Conservation (phyloP, 2,329 filamentous ascomycete genomes). For the Penicillium freii region DNA sequence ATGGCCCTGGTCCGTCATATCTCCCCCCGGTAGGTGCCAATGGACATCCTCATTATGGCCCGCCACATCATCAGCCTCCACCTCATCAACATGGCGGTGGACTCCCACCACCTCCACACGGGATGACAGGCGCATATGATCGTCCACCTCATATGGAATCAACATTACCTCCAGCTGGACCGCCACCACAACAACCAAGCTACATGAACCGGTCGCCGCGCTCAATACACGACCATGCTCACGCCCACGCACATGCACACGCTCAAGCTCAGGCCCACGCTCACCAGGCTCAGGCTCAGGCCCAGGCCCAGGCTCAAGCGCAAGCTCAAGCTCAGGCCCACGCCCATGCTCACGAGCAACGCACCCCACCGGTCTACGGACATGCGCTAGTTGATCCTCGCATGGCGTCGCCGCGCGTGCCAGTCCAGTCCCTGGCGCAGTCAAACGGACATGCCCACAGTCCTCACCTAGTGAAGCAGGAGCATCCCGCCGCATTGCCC, state of each 20-base stretch:
- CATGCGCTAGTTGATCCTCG: conserved; percentile 32
- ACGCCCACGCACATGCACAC: conserved; percentile 20
- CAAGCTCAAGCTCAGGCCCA: conserved; percentile 20
- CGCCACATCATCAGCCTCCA: conserved; percentile 26
- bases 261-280: conserved; percentile 19
- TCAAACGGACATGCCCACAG: conserved; percentile 26
- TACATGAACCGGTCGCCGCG: conserved; percentile 32
- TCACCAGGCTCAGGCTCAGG: conserved; percentile 9
- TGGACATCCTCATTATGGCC: conserved; percentile 35
- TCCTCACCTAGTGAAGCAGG: conserved; percentile 30
- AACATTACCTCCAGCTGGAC: conserved; percentile 26
- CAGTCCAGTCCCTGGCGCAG: conserved; percentile 24
- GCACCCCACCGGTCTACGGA: conserved; percentile 32
- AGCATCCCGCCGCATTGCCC: conserved; percentile 18
- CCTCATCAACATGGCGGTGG: conserved; percentile 25
- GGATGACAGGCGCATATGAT: conserved; percentile 34
- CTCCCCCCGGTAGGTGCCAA: conserved; percentile 36
- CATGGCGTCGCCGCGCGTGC: conserved; percentile 36
- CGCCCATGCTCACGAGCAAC: conserved; percentile 23
- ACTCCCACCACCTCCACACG: conserved; percentile 28
- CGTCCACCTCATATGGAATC: conserved; percentile 36
- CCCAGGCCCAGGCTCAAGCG: not conserved
- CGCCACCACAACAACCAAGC: conserved; percentile 19
- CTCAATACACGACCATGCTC: conserved; percentile 25
- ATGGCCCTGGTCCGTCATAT: conserved; percentile 32